Percentiles rank a stretch among this genome's conserved stretches.
Evolutionary conservation across 805 yeast genomes (phyloP).

Genomic region (Starmerella davenportii): DNA sequence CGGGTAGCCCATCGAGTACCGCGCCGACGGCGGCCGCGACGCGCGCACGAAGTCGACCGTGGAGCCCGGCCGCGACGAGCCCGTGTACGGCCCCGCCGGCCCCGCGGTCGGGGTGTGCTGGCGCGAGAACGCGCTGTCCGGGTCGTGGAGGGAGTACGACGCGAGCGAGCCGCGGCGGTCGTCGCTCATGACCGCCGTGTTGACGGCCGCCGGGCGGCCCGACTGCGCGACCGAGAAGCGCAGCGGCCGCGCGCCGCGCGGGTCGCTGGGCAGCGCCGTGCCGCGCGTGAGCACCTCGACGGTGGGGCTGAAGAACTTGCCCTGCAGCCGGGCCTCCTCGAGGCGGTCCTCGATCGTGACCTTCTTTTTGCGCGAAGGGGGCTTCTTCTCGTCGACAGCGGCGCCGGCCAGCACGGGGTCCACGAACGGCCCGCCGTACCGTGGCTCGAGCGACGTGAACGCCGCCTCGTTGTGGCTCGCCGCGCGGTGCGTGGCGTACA

Average conservation of each 20-base stretch:
- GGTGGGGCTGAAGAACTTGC: constrained; percentile 57
- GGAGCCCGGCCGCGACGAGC: background rate
- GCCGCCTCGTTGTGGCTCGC: constrained; percentile 30
- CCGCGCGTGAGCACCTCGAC: constrained; percentile 45
- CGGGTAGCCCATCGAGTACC: background rate
- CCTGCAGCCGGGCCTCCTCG: constrained; percentile 10
- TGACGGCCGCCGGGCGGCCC: background rate
- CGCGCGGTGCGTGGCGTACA: constrained; percentile 30
- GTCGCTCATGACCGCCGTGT: background rate
- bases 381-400: constrained; percentile 11
- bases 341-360: constrained; percentile 9
- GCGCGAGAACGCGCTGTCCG: background rate
- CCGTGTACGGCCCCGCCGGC: background rate
- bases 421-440: constrained; percentile 16
- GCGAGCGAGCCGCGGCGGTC: background rate
- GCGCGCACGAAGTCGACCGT: background rate
- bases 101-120: background rate
- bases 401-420: constrained; percentile 14
- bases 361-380: constrained; percentile 4
- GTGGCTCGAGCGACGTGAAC: constrained; percentile 14
- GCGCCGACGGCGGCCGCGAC: background rate
- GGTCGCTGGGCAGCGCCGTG: constrained; percentile 9
- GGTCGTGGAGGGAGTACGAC: background rate
- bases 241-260: constrained; percentile 6
- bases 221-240: constrained; percentile 5